These are phyloP conservation scores for Emericellopsis terricola DNA, from an alignment of 495 filamentous ascomycete species.

Conservation along the genomic window DNA sequence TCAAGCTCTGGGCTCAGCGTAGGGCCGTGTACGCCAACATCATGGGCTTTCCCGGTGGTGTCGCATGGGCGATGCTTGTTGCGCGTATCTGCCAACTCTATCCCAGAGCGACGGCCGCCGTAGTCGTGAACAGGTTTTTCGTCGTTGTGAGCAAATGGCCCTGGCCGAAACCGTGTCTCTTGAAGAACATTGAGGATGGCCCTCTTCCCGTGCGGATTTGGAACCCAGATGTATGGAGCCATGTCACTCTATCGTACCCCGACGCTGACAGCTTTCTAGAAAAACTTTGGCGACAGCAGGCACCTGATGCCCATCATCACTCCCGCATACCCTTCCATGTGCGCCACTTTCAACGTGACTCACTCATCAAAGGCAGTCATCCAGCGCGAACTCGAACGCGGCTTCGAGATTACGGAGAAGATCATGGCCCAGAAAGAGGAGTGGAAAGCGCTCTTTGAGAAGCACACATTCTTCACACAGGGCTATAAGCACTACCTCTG, in stretches of 20 bases:
- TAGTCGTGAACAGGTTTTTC: slow-evolving; percentile 86
- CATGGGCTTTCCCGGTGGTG: slow-evolving; percentile 88
- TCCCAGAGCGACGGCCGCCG: slow-evolving; percentile 71
- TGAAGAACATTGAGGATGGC: slow-evolving; percentile 78
- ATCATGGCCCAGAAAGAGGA: slow-evolving; percentile 52
- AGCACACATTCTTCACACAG: slow-evolving; percentile 79
- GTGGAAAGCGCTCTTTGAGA: slow-evolving; percentile 78
- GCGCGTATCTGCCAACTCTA: slow-evolving; percentile 95
- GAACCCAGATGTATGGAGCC: slow-evolving; percentile 84
- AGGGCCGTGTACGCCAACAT: slow-evolving; percentile 90
- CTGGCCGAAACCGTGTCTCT: slow-evolving; percentile 80
- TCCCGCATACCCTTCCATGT: slow-evolving; percentile 91
- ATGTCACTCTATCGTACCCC: neutral
- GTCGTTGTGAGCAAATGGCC: slow-evolving; percentile 76
- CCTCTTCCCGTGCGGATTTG: slow-evolving; percentile 69
- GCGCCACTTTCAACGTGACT: slow-evolving; percentile 84
- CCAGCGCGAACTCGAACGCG: slow-evolving; percentile 62
- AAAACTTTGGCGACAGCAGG: too few relatives aligned
- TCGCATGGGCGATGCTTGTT: slow-evolving; percentile 95
- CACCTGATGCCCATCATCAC: slow-evolving; percentile 97
- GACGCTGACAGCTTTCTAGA: too few relatives aligned
- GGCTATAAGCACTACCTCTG: slow-evolving; percentile 91
- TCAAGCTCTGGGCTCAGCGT: slow-evolving; percentile 92
- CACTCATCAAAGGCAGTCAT: slow-evolving; percentile 72
- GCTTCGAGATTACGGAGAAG: slow-evolving; percentile 56